Conservation (phyloP, 2,329 filamentous ascomycete genomes). For the Aplosporella prunicola region DNA sequence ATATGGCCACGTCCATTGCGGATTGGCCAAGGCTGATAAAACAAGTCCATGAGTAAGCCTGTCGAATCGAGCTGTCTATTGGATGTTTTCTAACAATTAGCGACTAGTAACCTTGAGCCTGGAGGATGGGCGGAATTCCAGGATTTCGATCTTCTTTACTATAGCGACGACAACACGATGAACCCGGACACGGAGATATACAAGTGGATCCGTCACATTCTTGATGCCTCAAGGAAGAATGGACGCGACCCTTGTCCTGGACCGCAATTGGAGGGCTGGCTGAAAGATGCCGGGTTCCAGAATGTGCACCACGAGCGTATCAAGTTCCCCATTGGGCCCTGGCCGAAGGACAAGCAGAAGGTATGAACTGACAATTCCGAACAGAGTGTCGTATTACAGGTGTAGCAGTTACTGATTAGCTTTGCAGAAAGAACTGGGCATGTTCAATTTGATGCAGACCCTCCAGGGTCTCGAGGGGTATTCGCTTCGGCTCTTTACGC, state of each 20-base stretch:
- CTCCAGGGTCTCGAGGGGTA: conserved; percentile 34
- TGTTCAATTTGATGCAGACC: conserved; percentile 31
- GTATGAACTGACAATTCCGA: conserved; percentile 10
- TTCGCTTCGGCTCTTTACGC: conserved; percentile 32
- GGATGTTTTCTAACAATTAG: background rate
- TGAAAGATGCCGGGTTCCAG: conserved; percentile 33
- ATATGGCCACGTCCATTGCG: conserved; percentile 44
- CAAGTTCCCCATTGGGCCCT: conserved; percentile 21
- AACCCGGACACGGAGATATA: conserved; percentile 14
- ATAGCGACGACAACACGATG: conserved; percentile 28
- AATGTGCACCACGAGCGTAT: conserved; percentile 30
- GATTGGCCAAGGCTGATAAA: conserved; percentile 43
- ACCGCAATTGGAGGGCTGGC: conserved; percentile 29
- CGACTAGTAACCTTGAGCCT: conserved; percentile 26
- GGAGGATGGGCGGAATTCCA: conserved; percentile 43
- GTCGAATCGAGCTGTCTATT: conserved; percentile 8
- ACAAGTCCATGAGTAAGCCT: conserved; percentile 37
- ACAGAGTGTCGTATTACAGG: background rate
- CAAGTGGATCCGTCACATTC: conserved; percentile 8
- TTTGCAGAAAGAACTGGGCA: conserved; percentile 15
- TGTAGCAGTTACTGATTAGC: background rate
- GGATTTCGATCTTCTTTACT: conserved; percentile 34
- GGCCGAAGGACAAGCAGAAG: conserved; percentile 16
- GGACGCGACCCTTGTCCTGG: conserved; percentile 12
- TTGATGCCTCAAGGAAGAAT: conserved; percentile 2